Percentiles rank a stretch among this genome's conserved stretches.
Evolutionary conservation across 371 early-diverging fungal species (phyloP).

Genomic region (Apophysomyces ossiformis): DNA sequence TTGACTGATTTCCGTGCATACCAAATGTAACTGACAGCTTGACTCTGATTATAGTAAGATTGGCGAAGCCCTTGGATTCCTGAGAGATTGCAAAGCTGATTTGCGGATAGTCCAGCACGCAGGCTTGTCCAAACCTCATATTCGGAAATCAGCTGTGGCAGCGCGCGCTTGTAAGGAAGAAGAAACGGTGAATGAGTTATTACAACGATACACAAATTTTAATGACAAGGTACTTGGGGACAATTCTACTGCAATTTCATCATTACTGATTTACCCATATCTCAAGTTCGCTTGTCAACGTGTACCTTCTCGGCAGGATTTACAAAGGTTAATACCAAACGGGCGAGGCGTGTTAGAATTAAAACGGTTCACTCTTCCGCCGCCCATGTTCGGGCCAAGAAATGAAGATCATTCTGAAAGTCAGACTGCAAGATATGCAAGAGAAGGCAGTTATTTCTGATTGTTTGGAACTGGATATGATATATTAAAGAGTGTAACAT

Average conservation of each 20-base stretch:
- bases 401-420: conserved; percentile 18
- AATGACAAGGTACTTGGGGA: conserved; percentile 59
- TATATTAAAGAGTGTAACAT: too few species aligned
- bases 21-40: neutral
- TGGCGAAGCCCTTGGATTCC: conserved; percentile 67
- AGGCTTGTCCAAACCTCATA: conserved; percentile 49
- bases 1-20: neutral
- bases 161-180: conserved; percentile 59
- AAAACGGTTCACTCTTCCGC: conserved; percentile 55
- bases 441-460: conserved; percentile 13
- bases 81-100: conserved; percentile 57
- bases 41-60: conserved; percentile 43
- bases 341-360: conserved; percentile 59
- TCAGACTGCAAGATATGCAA: conserved; percentile 12
- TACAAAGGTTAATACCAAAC: conserved; percentile 61
- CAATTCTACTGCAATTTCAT: neutral
- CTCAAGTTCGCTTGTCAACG: conserved; percentile 54
- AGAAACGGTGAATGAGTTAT: conserved; percentile 51
- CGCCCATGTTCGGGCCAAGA: conserved; percentile 55
- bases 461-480: too few species aligned
- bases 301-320: conserved; percentile 55
- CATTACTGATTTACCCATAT: neutral
- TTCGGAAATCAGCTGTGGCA: conserved; percentile 48
- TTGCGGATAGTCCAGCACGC: conserved; percentile 56
- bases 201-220: conserved; percentile 51